Percentiles rank a stretch among this genome's conserved stretches.
Conservation (phyloP, 257 asterid genomes). For the Anisodus tanguticus region DNA sequence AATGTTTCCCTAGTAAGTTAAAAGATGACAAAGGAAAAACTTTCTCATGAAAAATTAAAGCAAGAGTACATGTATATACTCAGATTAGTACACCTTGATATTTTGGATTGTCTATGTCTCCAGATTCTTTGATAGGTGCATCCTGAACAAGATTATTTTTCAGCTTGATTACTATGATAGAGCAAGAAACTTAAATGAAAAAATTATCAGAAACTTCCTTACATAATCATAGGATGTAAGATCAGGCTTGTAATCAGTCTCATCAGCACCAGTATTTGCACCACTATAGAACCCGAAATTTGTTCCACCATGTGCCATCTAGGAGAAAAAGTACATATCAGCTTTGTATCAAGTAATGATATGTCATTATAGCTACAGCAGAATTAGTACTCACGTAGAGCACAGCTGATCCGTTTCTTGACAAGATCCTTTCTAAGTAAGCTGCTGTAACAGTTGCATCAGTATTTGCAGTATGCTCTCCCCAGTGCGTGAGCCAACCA, state of each 20-base stretch:
- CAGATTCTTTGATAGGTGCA: constrained; percentile 96
- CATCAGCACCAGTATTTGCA: constrained; percentile 85
- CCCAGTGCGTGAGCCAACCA: constrained; percentile 99
- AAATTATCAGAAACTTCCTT: constrained; percentile 45
- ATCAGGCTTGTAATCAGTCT: constrained; percentile 82
- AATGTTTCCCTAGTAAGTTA: not conserved
- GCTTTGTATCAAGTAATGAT: constrained; percentile 28
- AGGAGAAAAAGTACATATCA: constrained; percentile 33
- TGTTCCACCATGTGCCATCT: constrained; percentile 99
- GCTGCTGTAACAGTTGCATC: constrained; percentile 73
- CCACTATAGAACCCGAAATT: constrained; percentile 92
- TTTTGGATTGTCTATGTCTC: constrained; percentile 82
- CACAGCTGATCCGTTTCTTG: constrained; percentile 86
- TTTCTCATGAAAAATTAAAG: constrained; percentile 12
- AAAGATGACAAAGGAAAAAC: not conserved
- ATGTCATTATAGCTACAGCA: constrained; percentile 33
- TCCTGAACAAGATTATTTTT: constrained; percentile 54
- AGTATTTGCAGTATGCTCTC: constrained; percentile 79
- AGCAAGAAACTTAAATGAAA: not conserved
- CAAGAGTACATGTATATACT: not conserved
- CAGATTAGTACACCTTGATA: constrained; percentile 60
- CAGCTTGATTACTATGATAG: constrained; percentile 29
- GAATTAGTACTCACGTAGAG: constrained; percentile 72
- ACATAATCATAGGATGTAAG: constrained; percentile 98
- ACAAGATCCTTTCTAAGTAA: constrained; percentile 73